Evolutionary conservation across 352 stramenopile genomes (phyloP), one percentile per base, ranked within the genome.

Genomic region (Nothophytophthora sp.): DNA sequence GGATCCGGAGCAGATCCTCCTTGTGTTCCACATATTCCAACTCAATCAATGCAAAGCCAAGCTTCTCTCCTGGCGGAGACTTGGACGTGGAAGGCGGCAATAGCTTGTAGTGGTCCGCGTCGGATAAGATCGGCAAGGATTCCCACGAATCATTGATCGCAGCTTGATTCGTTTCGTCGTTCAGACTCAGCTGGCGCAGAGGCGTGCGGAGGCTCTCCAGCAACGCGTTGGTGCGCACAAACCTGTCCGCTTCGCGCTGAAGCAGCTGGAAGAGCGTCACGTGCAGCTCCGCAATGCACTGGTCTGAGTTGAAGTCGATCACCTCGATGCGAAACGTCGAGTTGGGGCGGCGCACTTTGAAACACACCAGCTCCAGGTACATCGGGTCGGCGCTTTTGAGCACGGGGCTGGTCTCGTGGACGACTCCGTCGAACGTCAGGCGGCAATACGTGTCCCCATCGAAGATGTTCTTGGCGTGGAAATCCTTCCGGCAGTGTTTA

Each of bases 381-480:
- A 95, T 91, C 9, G 85, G 85, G 37, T 95, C 82, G 0, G 85
- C 85, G 43, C 78, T 95, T 58, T 93, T 93, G 19, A 93, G 62
- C 41, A 95, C 85, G 8, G 84, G 82, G 34, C 77, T 93, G 0
- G 85, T 93, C 36, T 95, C 85, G 40, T 90, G 75, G 10, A 90
- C 61, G 16, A 79, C 63, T 2, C 67, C 70, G 35, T 88, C 82
- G 36, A 93, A 77, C 5, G 62, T 71, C 15, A 95, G 42, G 3
- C 85, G 79, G 20, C 85, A 93, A 55, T 95, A 95, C 18, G 80
- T 92, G 29, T 95, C 85, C 2, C 85, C 85, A 53, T 91, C 82
- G 50, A 93, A 95, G 6, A 95, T 87, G 37, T 95, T 95, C 43
- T 90, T 89, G 12, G 83, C 78, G 12, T 95, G 85, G 24, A 90